Evolutionary conservation across 2,329 filamentous ascomycete species (phyloP).

Genomic region (Cladosporium velox): DNA sequence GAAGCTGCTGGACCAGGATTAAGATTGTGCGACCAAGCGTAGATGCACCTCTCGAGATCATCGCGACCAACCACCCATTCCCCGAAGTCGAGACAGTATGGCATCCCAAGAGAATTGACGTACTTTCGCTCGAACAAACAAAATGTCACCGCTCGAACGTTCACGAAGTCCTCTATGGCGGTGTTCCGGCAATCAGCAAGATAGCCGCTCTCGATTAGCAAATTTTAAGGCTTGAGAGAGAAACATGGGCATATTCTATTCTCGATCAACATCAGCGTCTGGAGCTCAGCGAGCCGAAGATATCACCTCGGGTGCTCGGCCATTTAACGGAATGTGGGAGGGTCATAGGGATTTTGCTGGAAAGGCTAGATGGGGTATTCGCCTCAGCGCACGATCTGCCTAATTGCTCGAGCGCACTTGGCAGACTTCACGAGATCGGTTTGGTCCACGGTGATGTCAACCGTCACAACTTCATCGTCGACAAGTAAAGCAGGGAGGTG

Average conservation of each 20-base stretch:
- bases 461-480: slow-evolving; percentile 22
- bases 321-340: no score
- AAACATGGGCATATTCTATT: not conserved
- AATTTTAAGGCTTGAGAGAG: not conserved
- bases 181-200: not conserved
- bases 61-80: slow-evolving; percentile 26
- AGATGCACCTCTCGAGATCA: slow-evolving; percentile 24
- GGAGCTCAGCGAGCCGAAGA: no score
- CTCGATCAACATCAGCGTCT: no score
- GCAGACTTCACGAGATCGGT: slow-evolving; percentile 21
- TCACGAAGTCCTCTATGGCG: not conserved
- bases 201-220: not conserved
- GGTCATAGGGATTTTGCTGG: no score
- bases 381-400: slow-evolving; percentile 21
- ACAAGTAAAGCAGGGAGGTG: slow-evolving; percentile 6
- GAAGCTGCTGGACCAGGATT: slow-evolving; percentile 30
- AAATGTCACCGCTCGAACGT: not conserved
- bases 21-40: slow-evolving; percentile 25
- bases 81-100: slow-evolving; percentile 26
- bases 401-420: slow-evolving; percentile 15
- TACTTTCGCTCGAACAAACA: slow-evolving; percentile 22
- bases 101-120: slow-evolving; percentile 27
- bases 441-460: slow-evolving; percentile 25
- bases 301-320: no score
- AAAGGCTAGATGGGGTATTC: not conserved